phyloP scores from a whole-genome alignment of 2,329 filamentous ascomycete genomes.

The Endoconidiophora polonica region DNA sequence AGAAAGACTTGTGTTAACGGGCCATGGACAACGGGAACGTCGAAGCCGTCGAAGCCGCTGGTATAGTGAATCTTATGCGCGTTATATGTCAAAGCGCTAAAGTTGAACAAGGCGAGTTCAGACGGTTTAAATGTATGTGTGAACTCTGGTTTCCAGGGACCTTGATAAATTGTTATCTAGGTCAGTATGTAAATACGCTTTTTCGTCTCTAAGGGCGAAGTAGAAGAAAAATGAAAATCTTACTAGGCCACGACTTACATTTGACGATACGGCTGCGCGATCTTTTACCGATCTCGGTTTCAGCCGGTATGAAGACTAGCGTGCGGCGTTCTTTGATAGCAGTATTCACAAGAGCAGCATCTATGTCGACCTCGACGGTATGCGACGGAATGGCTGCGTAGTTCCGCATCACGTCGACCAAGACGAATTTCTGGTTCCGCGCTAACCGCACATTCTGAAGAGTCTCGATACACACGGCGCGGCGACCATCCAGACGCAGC shows the following conservation, averaged over 20 bases:
- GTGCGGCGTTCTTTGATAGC: slow-evolving; percentile 31
- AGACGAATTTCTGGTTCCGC: slow-evolving; percentile 24
- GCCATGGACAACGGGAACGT: slow-evolving; percentile 67
- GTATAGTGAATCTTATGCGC: slow-evolving; percentile 83
- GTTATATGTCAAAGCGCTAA: slow-evolving; percentile 82
- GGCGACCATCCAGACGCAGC: slow-evolving; percentile 24
- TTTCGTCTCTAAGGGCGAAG: not conserved
- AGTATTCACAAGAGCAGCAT: slow-evolving; percentile 13
- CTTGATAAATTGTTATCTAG: not conserved
- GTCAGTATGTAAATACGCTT: not conserved
- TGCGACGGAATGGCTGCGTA: slow-evolving; percentile 22
- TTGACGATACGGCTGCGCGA: slow-evolving; percentile 16
- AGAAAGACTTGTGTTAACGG: slow-evolving; percentile 67
- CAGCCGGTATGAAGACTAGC: slow-evolving; percentile 35
- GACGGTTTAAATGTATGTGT: slow-evolving; percentile 45
- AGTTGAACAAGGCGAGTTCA: slow-evolving; percentile 64
- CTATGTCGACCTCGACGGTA: not conserved
- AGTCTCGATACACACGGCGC: slow-evolving; percentile 29
- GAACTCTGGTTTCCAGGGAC: slow-evolving; percentile 1
- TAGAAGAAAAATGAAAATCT: not conserved
- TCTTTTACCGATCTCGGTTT: slow-evolving; percentile 13
- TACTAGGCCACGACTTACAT: slow-evolving; percentile 15
- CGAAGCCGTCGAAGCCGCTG: slow-evolving; percentile 54
- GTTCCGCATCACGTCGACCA: slow-evolving; percentile 33
- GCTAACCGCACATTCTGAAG: slow-evolving; percentile 24